Base-by-base conservation (phyloP, 1,284 basidiomycete genomes). In the Neonothopanus nambi region DNA sequence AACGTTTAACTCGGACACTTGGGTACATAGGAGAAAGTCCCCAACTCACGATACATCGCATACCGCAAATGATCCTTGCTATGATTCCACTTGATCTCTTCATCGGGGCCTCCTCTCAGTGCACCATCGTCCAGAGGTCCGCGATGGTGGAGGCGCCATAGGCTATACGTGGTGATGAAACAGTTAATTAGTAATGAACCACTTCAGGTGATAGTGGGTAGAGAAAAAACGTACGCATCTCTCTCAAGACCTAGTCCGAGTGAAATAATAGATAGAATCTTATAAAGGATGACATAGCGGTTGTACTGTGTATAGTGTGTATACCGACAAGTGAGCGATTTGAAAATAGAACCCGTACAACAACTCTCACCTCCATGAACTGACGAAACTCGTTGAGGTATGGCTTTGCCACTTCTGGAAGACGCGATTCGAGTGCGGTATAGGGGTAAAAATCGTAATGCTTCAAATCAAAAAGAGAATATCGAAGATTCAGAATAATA, bases 51-150 rank as follows among this genome's bases (percentile, higher is more conserved):
- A 54, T 60, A 60, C 45, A 58, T 51, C 12, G 54, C 57, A 46
- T 60, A 58, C 21, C 59, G 54, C 51, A 58, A 50, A 33, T 58
- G 54, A 40, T 58, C 59, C 40, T 60, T 60, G 30, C 45, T 54
- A 33, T 56, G 54, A 36, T 49, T 56, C 57, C 57, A 60, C 43
- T 54, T 35, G 37, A 60, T 51, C 37, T 55, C 47, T 26, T 52
- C 59, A 35, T 48, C 28, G 3, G 48, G 38, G 13, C 15, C 20
- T 35, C 48, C 50, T 15, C 38, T 43, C 21, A 39, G 51, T 13
- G 53, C 44, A 11, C 43, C 48, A 15, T 48, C 56, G 40, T 57
- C 47, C 8, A 48, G 42, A 17, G 26, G 49, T 13, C 45, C 56
- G 42, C 56, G 53, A 23, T 60, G 56, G 36, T 60, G 56, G 41